These are phyloP conservation scores for Microcos paniculata DNA, from an alignment of 345 rosid genomes.

Conservation along the genomic window DNA sequence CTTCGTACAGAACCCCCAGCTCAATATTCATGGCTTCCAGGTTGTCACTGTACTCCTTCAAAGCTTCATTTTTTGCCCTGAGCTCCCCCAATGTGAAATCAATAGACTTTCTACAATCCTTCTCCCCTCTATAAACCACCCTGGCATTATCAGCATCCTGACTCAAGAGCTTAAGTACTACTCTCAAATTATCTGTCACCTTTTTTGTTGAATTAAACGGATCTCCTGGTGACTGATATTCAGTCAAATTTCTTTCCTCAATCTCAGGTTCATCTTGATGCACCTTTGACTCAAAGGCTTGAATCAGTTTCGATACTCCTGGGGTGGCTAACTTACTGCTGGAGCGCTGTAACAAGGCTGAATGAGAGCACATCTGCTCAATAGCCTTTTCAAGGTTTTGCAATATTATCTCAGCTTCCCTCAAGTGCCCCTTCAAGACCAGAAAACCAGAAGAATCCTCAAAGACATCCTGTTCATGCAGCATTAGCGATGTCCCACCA, in stretches of 20 bases:
- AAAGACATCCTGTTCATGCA: conserved; percentile 30
- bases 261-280: conserved; percentile 53
- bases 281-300: conserved; percentile 73
- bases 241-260: conserved; percentile 34
- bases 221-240: conserved; percentile 41
- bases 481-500: conserved; percentile 14
- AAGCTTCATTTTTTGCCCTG: conserved; percentile 42
- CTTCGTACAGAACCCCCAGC: conserved; percentile 61
- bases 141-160: conserved; percentile 49
- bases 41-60: conserved; percentile 44
- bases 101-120: conserved; percentile 35
- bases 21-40: conserved; percentile 61
- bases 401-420: conserved; percentile 53
- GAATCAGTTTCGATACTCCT: conserved; percentile 71
- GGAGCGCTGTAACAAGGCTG: conserved; percentile 30
- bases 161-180: conserved; percentile 50
- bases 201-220: conserved; percentile 42
- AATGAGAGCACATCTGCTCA: conserved; percentile 42
- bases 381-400: conserved; percentile 59
- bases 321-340: conserved; percentile 44
- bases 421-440: conserved; percentile 42
- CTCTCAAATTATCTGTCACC: conserved; percentile 49
- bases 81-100: conserved; percentile 41
- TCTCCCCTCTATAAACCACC: conserved; percentile 37
- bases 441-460: conserved; percentile 42